Evolutionary conservation across 2,329 filamentous ascomycete species (phyloP), one percentile per base, ranked within the genome.

Genomic region (Helotiales sp.): DNA sequence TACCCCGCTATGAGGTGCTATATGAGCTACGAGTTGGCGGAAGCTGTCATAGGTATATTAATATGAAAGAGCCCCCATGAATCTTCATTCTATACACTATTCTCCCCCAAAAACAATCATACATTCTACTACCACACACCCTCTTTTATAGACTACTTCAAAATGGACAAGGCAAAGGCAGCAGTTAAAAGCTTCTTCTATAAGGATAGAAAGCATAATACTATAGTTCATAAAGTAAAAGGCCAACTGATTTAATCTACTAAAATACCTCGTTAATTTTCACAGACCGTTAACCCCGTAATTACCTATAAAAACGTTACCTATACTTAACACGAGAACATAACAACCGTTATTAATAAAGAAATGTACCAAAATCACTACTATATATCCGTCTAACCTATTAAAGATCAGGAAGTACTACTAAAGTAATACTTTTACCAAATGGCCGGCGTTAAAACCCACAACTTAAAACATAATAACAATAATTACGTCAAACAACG

Each of bases 361-460:
- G 90, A 92, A 73, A 81, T 91, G 3, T 89, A 92, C 75, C 89
- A 91, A 76, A 87, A 92, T 67, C 90, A 92, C 73, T 87, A 91
- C 77, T 89, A 92, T 77, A 90, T 88, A 55, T 88, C 87, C 0
- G 80, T 92, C 1, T 90, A 92, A 78, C 90, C 90, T 0, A 79
- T 93, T 24, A 65, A 80, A 20, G 81, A 87, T 71, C 79, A 82
- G 70, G 86, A 86, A 74, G 82, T 82, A 10, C 78, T 74, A 0
- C 87, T 89, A 0, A 89, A 91, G 78, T 79, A 88, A 77, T 89
- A 92, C 75, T 79, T 81, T 22, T 85, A 89, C 76, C 86, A 89
- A 43, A 75, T 89, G 17, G 80, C 81, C 1, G 82, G 82, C 1
- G 85, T 90, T 0, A 83, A 91, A 78, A 83, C 90, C 76, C 85